phyloP scores from a whole-genome alignment of 2,329 filamentous ascomycete species.

The Clonostachys solani region DNA sequence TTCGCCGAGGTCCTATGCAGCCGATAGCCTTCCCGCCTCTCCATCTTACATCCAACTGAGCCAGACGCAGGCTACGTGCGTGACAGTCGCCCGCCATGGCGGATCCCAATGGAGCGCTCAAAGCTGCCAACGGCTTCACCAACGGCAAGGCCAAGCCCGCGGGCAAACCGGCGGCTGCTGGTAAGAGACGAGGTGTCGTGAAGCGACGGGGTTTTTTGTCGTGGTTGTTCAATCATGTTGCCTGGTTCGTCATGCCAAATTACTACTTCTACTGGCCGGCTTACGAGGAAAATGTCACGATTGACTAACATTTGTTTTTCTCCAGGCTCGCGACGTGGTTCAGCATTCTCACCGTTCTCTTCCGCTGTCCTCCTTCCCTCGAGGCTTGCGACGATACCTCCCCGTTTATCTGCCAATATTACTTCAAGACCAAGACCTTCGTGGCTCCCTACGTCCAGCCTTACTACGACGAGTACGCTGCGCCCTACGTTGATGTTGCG shows the following conservation, averaged over 20 bases:
- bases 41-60: no score
- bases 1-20: no score
- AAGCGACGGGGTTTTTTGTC: constrained; percentile 19
- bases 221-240: constrained; percentile 41
- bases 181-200: constrained; percentile 11
- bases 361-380: constrained; percentile 73
- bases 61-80: constrained; percentile 1
- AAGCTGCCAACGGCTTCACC: constrained; percentile 32
- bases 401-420: constrained; percentile 78
- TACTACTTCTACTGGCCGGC: constrained; percentile 1
- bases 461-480: constrained; percentile 81
- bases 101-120: constrained; percentile 20
- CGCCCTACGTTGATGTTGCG: constrained; percentile 73
- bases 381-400: constrained; percentile 65
- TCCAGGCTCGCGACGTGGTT: constrained; percentile 80
- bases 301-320: not conserved
- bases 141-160: constrained; percentile 25
- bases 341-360: constrained; percentile 71
- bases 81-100: constrained; percentile 18
- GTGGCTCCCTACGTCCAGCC: constrained; percentile 74
- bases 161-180: constrained; percentile 10
- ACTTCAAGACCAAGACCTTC: constrained; percentile 60
- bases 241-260: constrained; percentile 41
- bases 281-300: not conserved
- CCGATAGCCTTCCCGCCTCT: no score